Base-by-base conservation (phyloP, 2,329 filamentous ascomycete species). In the Fusarium lateritium region DNA sequence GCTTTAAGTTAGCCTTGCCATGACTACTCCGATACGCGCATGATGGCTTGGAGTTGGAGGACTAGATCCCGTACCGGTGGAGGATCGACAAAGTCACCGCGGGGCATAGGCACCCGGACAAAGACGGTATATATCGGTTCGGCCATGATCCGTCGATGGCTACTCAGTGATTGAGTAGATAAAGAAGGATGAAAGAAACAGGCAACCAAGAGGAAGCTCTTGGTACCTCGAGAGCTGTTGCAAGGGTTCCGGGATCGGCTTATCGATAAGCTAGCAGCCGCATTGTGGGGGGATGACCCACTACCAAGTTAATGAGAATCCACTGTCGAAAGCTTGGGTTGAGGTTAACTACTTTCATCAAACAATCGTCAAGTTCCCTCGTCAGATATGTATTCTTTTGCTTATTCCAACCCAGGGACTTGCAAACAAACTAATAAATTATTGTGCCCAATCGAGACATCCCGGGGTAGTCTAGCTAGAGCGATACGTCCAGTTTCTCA, bases 31-130 rank as follows among this genome's bases (percentile, higher is more conserved):
- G 47, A 58, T 59, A 45, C 19, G 58, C 55, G 61, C 67, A 71
- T 70, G 60, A 74, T 66, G 65, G 62, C 61, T 33, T 42, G 47
- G 26, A 40, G 45, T 42, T 50, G 45, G 52, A 38, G 52, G 38
- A 58, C 36, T 45, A 49, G 45, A 33, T 43, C 44, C 78, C 87
- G 78, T 86, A 94, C 94, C 69, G 91, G 90, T 46, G 93, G 92
- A 59, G 96, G 96, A 80, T 99, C 95, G 65, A 94, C 88, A 81
- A 99, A 99, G 74, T 92, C 89, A 40, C 92, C 92, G 58, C 96
- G 88, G 36, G 91, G 88, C 75, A 97, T 97, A 24, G 96, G 96
- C n/a, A 98, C 87, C 67, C 94, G 88, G 68, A 99, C 88, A 75
- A 97, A 93, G 62, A 97, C 90, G 15, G 93, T 97, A 78, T 88